A percentile compares a stretch with the other conserved stretches of the same genome.
Evolutionary conservation across 805 yeast species (phyloP).

Genomic region (Maudiozyma pseudohumilis): DNA sequence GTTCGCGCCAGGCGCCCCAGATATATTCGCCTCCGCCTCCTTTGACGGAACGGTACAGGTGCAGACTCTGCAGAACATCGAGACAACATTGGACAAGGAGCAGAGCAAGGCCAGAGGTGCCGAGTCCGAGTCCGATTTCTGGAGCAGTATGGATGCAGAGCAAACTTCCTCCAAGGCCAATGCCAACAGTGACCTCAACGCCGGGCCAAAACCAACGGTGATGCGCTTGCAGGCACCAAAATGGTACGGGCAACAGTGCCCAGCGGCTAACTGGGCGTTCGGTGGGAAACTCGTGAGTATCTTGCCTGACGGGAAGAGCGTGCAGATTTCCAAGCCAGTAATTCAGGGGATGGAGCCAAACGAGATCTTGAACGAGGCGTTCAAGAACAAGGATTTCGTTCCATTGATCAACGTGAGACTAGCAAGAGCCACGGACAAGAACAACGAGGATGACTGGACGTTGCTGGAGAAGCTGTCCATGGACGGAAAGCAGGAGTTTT

Average conservation of each 20-base stretch:
- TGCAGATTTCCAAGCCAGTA: slow-evolving; percentile 31
- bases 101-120: slow-evolving; percentile 24
- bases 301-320: slow-evolving; percentile 33
- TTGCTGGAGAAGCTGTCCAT: slow-evolving; percentile 42
- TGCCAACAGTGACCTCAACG: slow-evolving; percentile 58
- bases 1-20: slow-evolving; percentile 85
- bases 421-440: slow-evolving; percentile 30
- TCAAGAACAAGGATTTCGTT: slow-evolving; percentile 44
- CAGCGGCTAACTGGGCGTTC: slow-evolving; percentile 74
- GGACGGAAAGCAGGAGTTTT: slow-evolving; percentile 41
- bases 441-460: slow-evolving; percentile 55
- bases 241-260: slow-evolving; percentile 71
- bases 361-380: slow-evolving; percentile 43
- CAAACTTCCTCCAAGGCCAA: too few relatives aligned
- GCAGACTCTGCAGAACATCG: slow-evolving; percentile 73
- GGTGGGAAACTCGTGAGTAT: slow-evolving; percentile 79
- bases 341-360: slow-evolving; percentile 31
- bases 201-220: slow-evolving; percentile 63
- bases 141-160: slow-evolving; percentile 74
- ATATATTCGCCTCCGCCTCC: slow-evolving; percentile 78
- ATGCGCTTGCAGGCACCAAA: slow-evolving; percentile 68
- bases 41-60: slow-evolving; percentile 74
- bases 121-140: slow-evolving; percentile 63
- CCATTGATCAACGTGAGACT: slow-evolving; percentile 48
- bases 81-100: slow-evolving; percentile 20